Base-by-base conservation (phyloP, 345 rosid genomes). In the Eucalyptus polyanthemos region DNA sequence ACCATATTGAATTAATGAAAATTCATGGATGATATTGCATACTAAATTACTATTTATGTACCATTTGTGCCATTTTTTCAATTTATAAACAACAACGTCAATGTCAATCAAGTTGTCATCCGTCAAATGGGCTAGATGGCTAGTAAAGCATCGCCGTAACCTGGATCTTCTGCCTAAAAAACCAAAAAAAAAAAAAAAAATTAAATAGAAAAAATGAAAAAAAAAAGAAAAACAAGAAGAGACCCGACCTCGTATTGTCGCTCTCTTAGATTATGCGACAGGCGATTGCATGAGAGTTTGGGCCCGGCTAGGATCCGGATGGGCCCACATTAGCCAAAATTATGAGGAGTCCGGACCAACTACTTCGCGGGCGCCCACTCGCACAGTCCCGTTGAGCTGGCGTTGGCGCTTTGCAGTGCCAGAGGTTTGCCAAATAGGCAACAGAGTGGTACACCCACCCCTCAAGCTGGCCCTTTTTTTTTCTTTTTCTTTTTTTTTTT, bases 11-110 rank as follows among this genome's bases (percentile, higher is more conserved):
- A 29, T 2, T 3, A 62, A 62, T n/a, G 9, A 65, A 65, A 14
- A 21, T n/a, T n/a, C 21, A 65, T 0, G 37, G 1, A n/a, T 16
- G 5, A 15, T 9, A 67, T 16, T 31, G 2, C 22, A n/a, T 67
- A 15, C 1, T 67, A 3, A 31, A 67, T 2, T 9, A 67, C 9
- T 3, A 0, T 67, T 31, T 3, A 16, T 3, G 5, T 5, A 31
- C 7, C 5, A 67, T 31, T 67, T 31, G 3, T 31, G 21, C 16
- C 7, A 3, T 15, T 31, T 67, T 67, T 11, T 5, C 44, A 9
- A 34, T 34, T 72, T 69, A n/a, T 5, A 69, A 34, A 31, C 24
- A 31, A 69, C 44, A 0, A 5, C 0, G 44, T 16, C 44, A 69
- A 17, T 31, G 80, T 16, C 80, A 9, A 69, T 34, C 80, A 34